Conservation (phyloP, 2,329 filamentous ascomycete species). For the Daldinia sp. region DNA sequence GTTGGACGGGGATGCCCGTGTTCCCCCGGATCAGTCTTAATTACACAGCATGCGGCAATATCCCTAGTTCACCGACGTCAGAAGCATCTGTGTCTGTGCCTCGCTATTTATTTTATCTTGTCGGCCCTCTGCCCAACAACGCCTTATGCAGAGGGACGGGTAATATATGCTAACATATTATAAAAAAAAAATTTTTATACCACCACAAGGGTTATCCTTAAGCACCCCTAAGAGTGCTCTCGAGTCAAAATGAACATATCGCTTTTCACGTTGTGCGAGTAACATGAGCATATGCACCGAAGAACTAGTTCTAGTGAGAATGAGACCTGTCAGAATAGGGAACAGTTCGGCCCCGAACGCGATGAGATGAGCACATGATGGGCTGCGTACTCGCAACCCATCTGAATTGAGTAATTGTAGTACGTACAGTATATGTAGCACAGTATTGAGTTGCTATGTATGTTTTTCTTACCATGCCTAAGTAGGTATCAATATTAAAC, state of each 20-base stretch:
- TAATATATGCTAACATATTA: neutral
- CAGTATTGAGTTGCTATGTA: neutral
- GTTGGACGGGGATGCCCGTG: neutral
- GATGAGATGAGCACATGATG: constrained; percentile 21
- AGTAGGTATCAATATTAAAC: neutral
- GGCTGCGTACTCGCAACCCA: constrained; percentile 23
- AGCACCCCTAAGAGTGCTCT: no score
- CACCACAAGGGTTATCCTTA: neutral
- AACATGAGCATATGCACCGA: constrained; percentile 13
- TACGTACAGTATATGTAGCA: constrained; percentile 3
- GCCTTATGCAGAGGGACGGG: neutral
- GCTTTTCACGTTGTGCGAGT: constrained; percentile 4
- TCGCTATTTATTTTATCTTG: no score
- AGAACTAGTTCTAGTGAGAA: constrained; percentile 10
- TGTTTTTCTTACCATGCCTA: neutral
- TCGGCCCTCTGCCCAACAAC: constrained; percentile 4
- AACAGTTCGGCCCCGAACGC: constrained; percentile 23
- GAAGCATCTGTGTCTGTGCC: neutral
- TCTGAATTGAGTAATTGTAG: constrained; percentile 25
- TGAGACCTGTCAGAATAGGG: constrained; percentile 3
- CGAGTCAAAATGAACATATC: no score
- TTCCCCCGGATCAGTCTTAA: constrained; percentile 11
- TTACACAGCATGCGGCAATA: neutral
- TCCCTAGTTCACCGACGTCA: neutral
- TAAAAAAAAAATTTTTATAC: constrained; percentile 11